Conservation (phyloP, 192 early-diverging fungal genomes). For the Pecoramyces ruminantium region DNA sequence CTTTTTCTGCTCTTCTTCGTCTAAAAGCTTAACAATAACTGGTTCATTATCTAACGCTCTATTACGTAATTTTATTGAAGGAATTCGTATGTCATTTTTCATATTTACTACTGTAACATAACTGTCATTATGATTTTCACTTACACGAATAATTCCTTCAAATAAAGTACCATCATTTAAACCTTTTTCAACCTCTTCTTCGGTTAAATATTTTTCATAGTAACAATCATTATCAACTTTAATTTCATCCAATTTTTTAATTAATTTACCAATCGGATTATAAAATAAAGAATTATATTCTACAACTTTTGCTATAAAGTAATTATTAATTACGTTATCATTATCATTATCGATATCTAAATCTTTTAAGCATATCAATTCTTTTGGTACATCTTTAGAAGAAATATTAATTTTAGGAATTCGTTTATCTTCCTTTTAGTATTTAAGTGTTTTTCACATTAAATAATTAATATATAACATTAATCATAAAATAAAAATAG, state of each 20-base stretch:
- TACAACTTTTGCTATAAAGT: background rate
- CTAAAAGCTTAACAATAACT: conserved; percentile 55
- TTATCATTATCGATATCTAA: background rate
- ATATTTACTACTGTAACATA: conserved; percentile 4
- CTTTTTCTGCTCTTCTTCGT: conserved; percentile 37
- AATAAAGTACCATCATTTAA: background rate
- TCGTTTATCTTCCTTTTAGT: background rate
- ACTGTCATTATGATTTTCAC: background rate
- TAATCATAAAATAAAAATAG: background rate
- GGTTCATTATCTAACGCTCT: conserved; percentile 71
- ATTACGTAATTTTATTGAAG: conserved; percentile 53
- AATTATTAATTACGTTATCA: background rate
- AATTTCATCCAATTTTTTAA: background rate
- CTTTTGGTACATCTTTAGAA: background rate
- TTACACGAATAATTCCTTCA: background rate
- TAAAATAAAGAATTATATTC: background rate
- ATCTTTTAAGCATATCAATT: background rate
- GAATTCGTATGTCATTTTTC: conserved; percentile 60
- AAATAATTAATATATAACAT: background rate
- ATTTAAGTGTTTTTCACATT: too few relatives aligned
- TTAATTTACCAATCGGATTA: background rate
- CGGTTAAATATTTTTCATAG: background rate
- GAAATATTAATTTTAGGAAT: background rate
- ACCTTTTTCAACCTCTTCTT: background rate
- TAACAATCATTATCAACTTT: background rate